phyloP scores from a whole-genome alignment of 441 rosid genomes.

The Croton laevigatus region DNA sequence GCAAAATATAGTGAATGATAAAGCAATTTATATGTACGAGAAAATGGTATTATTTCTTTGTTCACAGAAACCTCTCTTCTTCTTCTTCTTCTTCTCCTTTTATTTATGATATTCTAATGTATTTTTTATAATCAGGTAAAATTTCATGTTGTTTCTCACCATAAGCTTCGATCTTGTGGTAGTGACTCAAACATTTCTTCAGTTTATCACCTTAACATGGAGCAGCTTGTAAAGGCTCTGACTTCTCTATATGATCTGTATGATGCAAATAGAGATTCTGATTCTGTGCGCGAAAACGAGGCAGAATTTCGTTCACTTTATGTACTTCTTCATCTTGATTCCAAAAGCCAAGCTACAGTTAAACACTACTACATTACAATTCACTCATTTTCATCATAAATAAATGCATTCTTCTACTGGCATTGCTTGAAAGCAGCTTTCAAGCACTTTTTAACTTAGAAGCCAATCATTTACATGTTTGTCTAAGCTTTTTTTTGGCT shows the following conservation, averaged over 20 bases:
- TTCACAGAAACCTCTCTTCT: conserved; percentile 16
- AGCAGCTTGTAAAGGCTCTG: conserved; percentile 77
- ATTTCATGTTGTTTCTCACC: conserved; percentile 73
- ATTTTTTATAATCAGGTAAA: conserved; percentile 43
- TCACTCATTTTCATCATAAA: conserved; percentile 8
- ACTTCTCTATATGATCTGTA: conserved; percentile 68
- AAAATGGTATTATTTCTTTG: conserved; percentile 56
- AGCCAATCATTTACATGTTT: no score
- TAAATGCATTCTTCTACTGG: conserved; percentile 13
- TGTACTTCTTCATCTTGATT: conserved; percentile 76
- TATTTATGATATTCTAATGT: background rate
- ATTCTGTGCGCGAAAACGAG: conserved; percentile 45
- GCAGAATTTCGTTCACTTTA: conserved; percentile 75
- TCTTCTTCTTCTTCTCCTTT: background rate
- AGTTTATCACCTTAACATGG: conserved; percentile 72
- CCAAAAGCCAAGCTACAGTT: conserved; percentile 56
- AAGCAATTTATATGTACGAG: conserved; percentile 68
- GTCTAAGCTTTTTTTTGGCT: no score
- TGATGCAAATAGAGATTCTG: conserved; percentile 51
- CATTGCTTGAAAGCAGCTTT: no score
- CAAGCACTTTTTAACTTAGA: no score
- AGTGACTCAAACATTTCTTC: conserved; percentile 44
- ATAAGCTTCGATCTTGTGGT: conserved; percentile 51
- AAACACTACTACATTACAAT: conserved; percentile 28
- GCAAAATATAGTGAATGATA: conserved; percentile 63